A percentile compares a stretch with the other conserved stretches of the same genome.
Evolutionary conservation across 2,329 filamentous ascomycete genomes (phyloP).

Genomic region (Xylaria sp.): DNA sequence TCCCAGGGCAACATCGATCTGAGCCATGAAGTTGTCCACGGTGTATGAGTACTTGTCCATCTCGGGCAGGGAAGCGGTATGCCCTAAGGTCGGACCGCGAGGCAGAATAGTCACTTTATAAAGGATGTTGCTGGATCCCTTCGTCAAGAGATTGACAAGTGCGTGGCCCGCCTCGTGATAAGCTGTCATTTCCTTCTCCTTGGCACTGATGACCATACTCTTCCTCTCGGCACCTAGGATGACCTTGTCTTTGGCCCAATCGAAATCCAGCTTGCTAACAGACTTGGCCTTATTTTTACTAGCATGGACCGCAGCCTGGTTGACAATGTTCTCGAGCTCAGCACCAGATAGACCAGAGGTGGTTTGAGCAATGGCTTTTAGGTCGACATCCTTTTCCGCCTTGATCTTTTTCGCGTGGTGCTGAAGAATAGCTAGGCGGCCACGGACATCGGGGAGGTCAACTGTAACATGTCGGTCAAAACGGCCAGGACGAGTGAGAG

Average conservation of each 20-base stretch:
- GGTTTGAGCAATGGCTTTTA: constrained; percentile 84
- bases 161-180: constrained; percentile 98
- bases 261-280: constrained; percentile 83
- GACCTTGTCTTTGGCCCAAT: constrained; percentile 98
- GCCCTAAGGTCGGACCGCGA: constrained; percentile 84
- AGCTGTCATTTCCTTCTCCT: constrained; percentile 95
- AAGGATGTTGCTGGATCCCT: constrained; percentile 76
- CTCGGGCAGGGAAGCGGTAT: constrained; percentile 88
- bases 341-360: constrained; percentile 94
- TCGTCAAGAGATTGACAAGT: constrained; percentile 84
- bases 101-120: constrained; percentile 99
- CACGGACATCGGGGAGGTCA: constrained; percentile 89
- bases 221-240: constrained; percentile 95
- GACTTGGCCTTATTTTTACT: constrained; percentile 83
- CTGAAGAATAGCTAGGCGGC: constrained; percentile 90
- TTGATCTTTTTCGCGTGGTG: constrained; percentile 95
- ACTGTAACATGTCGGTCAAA: constrained; percentile 95
- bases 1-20: constrained; percentile 83
- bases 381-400: constrained; percentile 80
- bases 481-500: constrained; percentile 89
- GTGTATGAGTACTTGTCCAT: constrained; percentile 92
- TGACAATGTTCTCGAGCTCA: constrained; percentile 95
- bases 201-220: constrained; percentile 88
- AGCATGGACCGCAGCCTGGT: constrained; percentile 94
- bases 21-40: constrained; percentile 83